Conservation (phyloP, 257 asterid species). For the Plectranthus barbatus region DNA sequence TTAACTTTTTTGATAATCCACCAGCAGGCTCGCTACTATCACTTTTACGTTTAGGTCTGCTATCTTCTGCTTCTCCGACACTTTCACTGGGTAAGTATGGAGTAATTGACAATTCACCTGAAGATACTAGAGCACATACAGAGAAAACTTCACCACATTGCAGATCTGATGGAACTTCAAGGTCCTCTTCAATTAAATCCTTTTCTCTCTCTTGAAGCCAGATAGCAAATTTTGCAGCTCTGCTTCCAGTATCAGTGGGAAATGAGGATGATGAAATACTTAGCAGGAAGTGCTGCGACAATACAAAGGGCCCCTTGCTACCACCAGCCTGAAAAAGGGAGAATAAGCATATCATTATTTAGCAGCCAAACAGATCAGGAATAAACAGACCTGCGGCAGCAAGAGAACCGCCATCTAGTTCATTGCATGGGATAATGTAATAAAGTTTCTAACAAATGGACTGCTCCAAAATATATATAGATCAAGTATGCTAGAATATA, state of each 20-base stretch:
- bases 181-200: slow-evolving; percentile 62
- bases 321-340: slow-evolving; percentile 78
- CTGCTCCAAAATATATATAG: neutral
- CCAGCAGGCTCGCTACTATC: slow-evolving; percentile 36
- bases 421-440: slow-evolving; percentile 1
- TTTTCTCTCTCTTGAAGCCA: slow-evolving; percentile 77
- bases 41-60: slow-evolving; percentile 54
- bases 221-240: slow-evolving; percentile 56
- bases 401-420: slow-evolving; percentile 6
- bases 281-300: slow-evolving; percentile 75
- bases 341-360: neutral
- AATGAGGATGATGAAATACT: slow-evolving; percentile 51
- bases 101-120: slow-evolving; percentile 54
- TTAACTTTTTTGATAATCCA: slow-evolving; percentile 41
- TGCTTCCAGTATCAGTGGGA: slow-evolving; percentile 71
- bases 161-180: slow-evolving; percentile 61
- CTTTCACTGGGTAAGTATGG: slow-evolving; percentile 80
- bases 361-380: slow-evolving; percentile 13
- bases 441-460: neutral
- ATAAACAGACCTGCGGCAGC: neutral
- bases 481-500: slow-evolving; percentile 2
- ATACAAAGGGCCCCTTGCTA: slow-evolving; percentile 50
- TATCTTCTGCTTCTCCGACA: slow-evolving; percentile 91
- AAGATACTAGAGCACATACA: slow-evolving; percentile 61
- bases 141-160: slow-evolving; percentile 82